phyloP scores from a whole-genome alignment of 1,139 yeast genomes.

The Neolecta irregularis region DNA sequence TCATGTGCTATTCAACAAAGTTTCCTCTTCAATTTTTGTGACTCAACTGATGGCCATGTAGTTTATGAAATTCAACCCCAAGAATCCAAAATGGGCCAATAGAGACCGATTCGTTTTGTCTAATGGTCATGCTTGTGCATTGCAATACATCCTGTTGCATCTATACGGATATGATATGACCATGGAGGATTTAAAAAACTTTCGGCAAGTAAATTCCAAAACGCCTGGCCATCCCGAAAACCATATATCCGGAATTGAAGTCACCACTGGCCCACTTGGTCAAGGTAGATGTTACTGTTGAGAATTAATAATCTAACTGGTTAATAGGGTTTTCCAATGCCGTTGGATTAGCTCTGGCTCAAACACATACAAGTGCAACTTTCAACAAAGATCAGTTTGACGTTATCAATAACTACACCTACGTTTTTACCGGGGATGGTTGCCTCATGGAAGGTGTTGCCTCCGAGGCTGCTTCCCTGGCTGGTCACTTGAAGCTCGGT shows the following conservation, averaged over 20 bases:
- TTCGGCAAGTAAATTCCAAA: slow-evolving; percentile 81
- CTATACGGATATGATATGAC: slow-evolving; percentile 70
- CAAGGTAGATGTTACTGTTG: too few species aligned
- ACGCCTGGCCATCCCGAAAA: slow-evolving; percentile 97
- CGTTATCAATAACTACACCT: slow-evolving; percentile 61
- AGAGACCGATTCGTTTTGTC: slow-evolving; percentile 91
- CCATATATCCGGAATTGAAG: slow-evolving; percentile 70
- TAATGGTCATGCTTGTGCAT: slow-evolving; percentile 94
- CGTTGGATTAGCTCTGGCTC: slow-evolving; percentile 94
- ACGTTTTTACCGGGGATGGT: slow-evolving; percentile 86
- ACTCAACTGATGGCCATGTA: too few species aligned
- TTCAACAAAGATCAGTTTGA: slow-evolving; percentile 78
- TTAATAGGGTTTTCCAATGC: slow-evolving; percentile 93
- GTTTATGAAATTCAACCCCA: slow-evolving; percentile 70
- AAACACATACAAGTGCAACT: slow-evolving; percentile 78
- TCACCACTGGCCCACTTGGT: slow-evolving; percentile 98
- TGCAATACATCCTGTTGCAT: slow-evolving; percentile 73
- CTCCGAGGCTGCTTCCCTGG: slow-evolving; percentile 84
- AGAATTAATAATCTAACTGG: too few species aligned
- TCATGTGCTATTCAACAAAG: slow-evolving; percentile 58
- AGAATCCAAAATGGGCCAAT: slow-evolving; percentile 82
- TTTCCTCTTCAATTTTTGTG: too few species aligned
- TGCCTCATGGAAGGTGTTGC: slow-evolving; percentile 98
- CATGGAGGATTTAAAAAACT: slow-evolving; percentile 74
- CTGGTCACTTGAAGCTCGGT: slow-evolving; percentile 91